These are phyloP conservation scores for Sporothrix luriei DNA, from an alignment of 2,329 filamentous ascomycete species.

Conservation along the genomic window DNA sequence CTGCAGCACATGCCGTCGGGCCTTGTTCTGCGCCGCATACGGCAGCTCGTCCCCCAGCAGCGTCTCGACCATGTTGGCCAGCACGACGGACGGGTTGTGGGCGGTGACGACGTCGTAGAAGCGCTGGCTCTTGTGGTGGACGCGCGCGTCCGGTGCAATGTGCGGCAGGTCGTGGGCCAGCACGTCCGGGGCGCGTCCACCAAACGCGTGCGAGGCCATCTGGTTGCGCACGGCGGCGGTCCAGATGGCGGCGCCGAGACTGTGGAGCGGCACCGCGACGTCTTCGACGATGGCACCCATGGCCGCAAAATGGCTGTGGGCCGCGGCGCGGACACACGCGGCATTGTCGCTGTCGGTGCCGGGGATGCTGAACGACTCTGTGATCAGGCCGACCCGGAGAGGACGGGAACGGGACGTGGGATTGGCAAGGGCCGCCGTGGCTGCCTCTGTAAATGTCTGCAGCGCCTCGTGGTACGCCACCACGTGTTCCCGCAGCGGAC, in stretches of 20 bases:
- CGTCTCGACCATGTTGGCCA: conserved; percentile 47
- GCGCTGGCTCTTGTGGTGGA: conserved; percentile 42
- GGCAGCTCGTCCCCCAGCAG: conserved; percentile 41
- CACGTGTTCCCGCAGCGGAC: conserved; percentile 43
- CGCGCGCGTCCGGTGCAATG: conserved; percentile 40
- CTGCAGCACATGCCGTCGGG: conserved; percentile 50
- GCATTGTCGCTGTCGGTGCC: conserved; percentile 47
- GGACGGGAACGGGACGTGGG: conserved; percentile 29
- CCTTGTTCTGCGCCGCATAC: conserved; percentile 47
- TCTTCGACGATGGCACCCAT: conserved; percentile 51
- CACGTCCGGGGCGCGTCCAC: conserved; percentile 41
- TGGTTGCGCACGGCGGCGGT: conserved; percentile 45
- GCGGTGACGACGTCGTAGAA: conserved; percentile 50
- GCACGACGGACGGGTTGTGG: conserved; percentile 50
- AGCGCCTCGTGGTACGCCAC: conserved; percentile 42
- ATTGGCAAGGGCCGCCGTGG: conserved; percentile 17
- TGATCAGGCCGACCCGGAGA: conserved; percentile 51
- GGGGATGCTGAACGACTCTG: conserved; percentile 47
- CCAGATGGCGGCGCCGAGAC: conserved; percentile 52
- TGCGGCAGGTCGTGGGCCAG: conserved; percentile 38
- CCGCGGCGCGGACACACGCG: conserved; percentile 45
- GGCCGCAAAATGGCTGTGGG: conserved; percentile 43
- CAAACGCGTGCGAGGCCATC: conserved; percentile 41
- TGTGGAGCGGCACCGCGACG: conserved; percentile 53
- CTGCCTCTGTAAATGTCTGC: conserved; percentile 30